These are phyloP conservation scores for Suhomyces canberraensis DNA, from an alignment of 805 yeast species.

Conservation along the genomic window DNA sequence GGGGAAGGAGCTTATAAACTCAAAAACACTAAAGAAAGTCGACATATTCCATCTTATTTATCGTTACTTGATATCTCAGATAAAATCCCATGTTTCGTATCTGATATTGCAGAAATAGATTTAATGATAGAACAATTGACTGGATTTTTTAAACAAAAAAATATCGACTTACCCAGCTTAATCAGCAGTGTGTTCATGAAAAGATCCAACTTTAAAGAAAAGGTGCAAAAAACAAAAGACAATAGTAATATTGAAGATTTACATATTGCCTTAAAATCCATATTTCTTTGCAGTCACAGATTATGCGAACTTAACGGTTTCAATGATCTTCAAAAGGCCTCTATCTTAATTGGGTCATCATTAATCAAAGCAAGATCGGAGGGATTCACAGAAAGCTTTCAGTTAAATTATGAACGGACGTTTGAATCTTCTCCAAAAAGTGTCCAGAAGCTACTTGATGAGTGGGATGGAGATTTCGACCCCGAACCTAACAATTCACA, in stretches of 20 bases:
- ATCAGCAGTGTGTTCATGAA: constrained; percentile 12
- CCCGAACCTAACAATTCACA: background rate
- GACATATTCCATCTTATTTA: constrained; percentile 2
- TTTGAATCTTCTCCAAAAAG: background rate
- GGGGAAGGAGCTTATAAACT: constrained; percentile 13
- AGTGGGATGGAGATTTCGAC: background rate
- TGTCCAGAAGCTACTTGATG: background rate
- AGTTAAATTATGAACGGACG: constrained; percentile 1
- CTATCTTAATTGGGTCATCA: constrained; percentile 10
- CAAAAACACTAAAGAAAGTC: background rate
- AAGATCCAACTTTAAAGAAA: constrained; percentile 16
- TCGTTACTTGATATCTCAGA: constrained; percentile 13
- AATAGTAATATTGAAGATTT: constrained; percentile 9
- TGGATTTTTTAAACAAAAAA: constrained; percentile 16
- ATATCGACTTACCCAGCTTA: constrained; percentile 12
- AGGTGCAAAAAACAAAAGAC: constrained; percentile 2
- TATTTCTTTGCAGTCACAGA: constrained; percentile 2
- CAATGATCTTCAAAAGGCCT: constrained; percentile 4
- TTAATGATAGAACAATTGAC: constrained; percentile 31
- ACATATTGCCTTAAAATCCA: constrained; percentile 3
- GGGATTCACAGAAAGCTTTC: constrained; percentile 1
- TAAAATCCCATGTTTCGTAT: constrained; percentile 12
- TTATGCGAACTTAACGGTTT: constrained; percentile 1
- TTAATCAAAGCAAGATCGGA: constrained; percentile 10
- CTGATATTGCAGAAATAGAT: constrained; percentile 26